Conservation (phyloP, 2,329 filamentous ascomycete genomes). For the Aspergillus piperis region DNA sequence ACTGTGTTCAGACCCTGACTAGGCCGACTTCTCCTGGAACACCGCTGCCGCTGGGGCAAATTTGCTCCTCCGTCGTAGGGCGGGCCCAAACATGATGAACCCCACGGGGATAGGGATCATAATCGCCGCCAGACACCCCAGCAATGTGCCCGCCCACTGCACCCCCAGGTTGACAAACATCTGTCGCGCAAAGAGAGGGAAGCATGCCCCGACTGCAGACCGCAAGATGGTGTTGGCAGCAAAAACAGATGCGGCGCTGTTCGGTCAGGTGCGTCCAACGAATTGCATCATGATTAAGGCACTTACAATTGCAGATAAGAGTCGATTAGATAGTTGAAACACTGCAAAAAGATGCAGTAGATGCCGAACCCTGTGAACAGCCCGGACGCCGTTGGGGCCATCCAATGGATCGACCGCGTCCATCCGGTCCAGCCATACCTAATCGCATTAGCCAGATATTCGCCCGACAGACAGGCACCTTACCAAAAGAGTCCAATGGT, state of each 20-base stretch:
- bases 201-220: constrained; percentile 37
- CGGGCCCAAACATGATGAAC: constrained; percentile 35
- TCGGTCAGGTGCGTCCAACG: constrained; percentile 12
- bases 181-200: constrained; percentile 40
- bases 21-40: constrained; percentile 17
- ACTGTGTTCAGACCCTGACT: neutral
- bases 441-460: neutral
- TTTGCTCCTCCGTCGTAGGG: constrained; percentile 31
- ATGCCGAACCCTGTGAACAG: constrained; percentile 36
- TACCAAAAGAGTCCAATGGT: constrained; percentile 40
- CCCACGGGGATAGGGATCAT: constrained; percentile 43
- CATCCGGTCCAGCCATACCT: constrained; percentile 39
- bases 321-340: constrained; percentile 43
- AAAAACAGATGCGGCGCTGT: constrained; percentile 40
- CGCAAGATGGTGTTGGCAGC: constrained; percentile 43
- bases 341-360: constrained; percentile 36
- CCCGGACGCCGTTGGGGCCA: constrained; percentile 38
- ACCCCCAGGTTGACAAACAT: constrained; percentile 42
- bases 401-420: constrained; percentile 36
- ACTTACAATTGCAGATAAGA: constrained; percentile 44
- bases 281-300: neutral
- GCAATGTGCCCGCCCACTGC: constrained; percentile 41
- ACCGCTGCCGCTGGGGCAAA: constrained; percentile 25
- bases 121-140: constrained; percentile 39
- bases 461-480: neutral